Base-by-base conservation (phyloP, 2,329 filamentous ascomycete species). In the Elsinoe batatas region DNA sequence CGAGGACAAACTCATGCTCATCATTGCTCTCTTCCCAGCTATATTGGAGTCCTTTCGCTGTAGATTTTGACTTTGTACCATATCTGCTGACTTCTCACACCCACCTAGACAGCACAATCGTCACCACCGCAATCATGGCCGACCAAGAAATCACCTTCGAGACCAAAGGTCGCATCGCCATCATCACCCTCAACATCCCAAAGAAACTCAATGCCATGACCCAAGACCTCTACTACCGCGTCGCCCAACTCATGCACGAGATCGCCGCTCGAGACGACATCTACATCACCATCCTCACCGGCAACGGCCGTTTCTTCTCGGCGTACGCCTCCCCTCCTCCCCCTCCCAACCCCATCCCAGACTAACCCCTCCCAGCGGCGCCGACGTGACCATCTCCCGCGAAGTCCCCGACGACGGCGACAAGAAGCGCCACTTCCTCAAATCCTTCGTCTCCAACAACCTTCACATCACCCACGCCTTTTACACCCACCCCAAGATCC, bases 401-500 rank as follows among this genome's bases (percentile, higher is more conserved):
- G 64, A 68, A 11, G 71, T 74, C 15, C 67, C 69, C 3, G 67
- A 71, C 54, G 60, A 63, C 56, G 61, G 65, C 42, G 71, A 73
- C 58, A 67, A 65, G 13, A 75, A 77, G 59, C 73, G 74, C n/a
- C 76, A 81, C 62, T 84, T 82, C 74, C 79, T 94, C 35, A 77
- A 79, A 53, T 75, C 68, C 66, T 95, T 97, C 71, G 85, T 88
- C 10, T 77, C 85, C 62, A 85, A 87, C 77, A 97, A 97, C 76
- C 80, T 96, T 56, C 87, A 95, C 77, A 80, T 88, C 64, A 93
- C 91, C 1, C 85, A 88, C 64, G 85, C 89, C 63, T 95, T 97
- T 75, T 91, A 93, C 76, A 84, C 83, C 12, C 93, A 97, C 73
- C 88, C 90, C 64, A 96, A 97, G 74, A 87, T 97, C 71, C 86